Percentiles rank a stretch among this genome's conserved stretches.
These are phyloP conservation scores for Epithemia pelagica DNA, from an alignment of 108 stramenopile genomes.

Conservation along the genomic window DNA sequence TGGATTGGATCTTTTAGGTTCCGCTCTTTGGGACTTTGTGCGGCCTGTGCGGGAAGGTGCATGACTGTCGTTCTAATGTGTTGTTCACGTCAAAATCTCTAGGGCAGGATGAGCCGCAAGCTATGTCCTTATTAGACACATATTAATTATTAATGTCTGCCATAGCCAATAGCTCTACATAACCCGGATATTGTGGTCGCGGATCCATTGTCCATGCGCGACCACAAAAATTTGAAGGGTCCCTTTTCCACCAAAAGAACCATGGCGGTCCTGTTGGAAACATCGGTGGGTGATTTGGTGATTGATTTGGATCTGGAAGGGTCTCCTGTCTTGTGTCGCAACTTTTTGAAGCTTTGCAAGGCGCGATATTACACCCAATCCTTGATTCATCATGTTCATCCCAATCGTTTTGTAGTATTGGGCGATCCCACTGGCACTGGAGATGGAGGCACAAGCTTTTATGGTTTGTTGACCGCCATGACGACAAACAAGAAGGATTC, in stretches of 20 bases:
- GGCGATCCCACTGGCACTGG: conserved; percentile 95
- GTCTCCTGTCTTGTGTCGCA: conserved; percentile 65
- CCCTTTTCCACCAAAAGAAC: background rate
- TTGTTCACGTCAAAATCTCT: too few species aligned
- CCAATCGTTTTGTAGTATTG: conserved; percentile 62
- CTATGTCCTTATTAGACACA: too few species aligned
- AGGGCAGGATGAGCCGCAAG: too few species aligned
- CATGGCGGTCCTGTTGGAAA: conserved; percentile 82
- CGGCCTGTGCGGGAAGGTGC: too few species aligned
- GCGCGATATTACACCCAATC: conserved; percentile 71
- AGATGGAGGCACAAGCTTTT: conserved; percentile 82
- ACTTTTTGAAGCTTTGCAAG: conserved; percentile 75
- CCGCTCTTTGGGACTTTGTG: too few species aligned
- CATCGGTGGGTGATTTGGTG: conserved; percentile 75
- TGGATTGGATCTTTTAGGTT: too few species aligned
- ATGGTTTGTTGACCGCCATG: conserved; percentile 45
- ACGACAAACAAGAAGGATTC: conserved; percentile 3
- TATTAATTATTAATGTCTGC: too few species aligned
- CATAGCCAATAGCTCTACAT: too few species aligned
- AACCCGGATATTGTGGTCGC: too few species aligned
- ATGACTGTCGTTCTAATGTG: too few species aligned
- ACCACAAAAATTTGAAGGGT: too few species aligned
- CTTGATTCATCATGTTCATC: conserved; percentile 61
- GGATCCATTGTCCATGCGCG: too few species aligned
- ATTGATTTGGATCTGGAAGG: conserved; percentile 81